Conservation (phyloP, 2,329 filamentous ascomycete species). For the Tolypocladium sp. region DNA sequence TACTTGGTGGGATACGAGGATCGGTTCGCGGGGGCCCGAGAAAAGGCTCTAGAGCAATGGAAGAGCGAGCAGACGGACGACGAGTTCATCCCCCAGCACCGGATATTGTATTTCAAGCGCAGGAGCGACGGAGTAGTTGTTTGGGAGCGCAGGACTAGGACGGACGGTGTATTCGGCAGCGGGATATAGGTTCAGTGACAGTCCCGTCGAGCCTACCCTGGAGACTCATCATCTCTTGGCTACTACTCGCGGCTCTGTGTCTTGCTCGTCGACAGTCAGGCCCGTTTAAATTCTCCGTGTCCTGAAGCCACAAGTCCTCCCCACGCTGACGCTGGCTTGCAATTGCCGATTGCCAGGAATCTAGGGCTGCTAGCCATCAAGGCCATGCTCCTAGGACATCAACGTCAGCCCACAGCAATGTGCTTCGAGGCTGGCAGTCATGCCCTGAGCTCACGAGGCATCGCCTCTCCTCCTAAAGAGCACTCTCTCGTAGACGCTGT, state of each 20-base stretch:
- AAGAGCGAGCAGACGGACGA: constrained; percentile 54
- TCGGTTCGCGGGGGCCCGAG: constrained; percentile 44
- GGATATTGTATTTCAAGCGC: constrained; percentile 52
- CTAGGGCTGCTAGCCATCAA: too few relatives aligned
- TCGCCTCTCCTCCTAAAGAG: too few relatives aligned
- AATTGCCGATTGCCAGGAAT: not conserved
- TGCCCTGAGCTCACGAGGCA: too few relatives aligned
- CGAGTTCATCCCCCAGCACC: constrained; percentile 58
- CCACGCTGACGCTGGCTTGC: not conserved
- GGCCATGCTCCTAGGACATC: not conserved
- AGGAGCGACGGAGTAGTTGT: constrained; percentile 40
- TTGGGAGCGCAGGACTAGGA: constrained; percentile 46
- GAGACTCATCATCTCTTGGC: not conserved
- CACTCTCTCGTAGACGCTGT: too few relatives aligned
- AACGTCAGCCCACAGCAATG: not conserved
- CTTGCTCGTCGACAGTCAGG: not conserved
- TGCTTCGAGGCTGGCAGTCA: not conserved
- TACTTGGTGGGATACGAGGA: constrained; percentile 54
- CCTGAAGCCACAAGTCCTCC: not conserved
- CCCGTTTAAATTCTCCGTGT: not conserved
- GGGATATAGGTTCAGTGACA: constrained; percentile 14
- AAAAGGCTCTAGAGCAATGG: constrained; percentile 47
- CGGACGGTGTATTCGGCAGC: constrained; percentile 48
- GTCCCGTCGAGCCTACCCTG: not conserved
- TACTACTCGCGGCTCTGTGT: not conserved